Evolutionary conservation across 1,284 basidiomycete genomes (phyloP).

Genomic region (Volvariella volvacea): DNA sequence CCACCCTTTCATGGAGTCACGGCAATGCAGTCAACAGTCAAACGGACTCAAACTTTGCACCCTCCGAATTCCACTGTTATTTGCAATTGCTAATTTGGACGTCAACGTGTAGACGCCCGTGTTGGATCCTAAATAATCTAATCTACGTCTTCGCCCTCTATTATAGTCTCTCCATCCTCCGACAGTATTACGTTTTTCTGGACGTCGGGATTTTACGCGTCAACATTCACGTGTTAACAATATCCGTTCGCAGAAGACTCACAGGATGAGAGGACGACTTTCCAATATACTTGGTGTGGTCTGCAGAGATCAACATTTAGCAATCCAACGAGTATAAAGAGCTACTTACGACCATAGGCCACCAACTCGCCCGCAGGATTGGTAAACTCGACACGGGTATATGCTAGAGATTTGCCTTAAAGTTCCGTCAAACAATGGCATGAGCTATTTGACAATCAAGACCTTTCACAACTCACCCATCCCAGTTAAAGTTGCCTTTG

Average conservation of each 20-base stretch:
- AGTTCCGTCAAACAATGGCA: not conserved
- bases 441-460: not conserved
- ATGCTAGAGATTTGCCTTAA: conserved; percentile 77
- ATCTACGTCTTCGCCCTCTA: conserved; percentile 57
- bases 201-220: not conserved
- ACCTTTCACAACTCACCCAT: conserved; percentile 40
- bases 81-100: too few relatives aligned
- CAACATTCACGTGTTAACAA: conserved; percentile 6
- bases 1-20: too few relatives aligned
- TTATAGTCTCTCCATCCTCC: conserved; percentile 64
- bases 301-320: conserved; percentile 27
- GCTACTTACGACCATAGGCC: conserved; percentile 71
- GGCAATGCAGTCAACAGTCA: too few relatives aligned
- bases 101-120: not conserved
- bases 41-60: too few relatives aligned
- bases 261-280: conserved; percentile 64
- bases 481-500: conserved; percentile 54
- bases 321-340: not conserved
- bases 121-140: conserved; percentile 13
- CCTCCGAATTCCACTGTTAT: too few relatives aligned
- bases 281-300: conserved; percentile 86
- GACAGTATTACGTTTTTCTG: conserved; percentile 80
- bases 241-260: conserved; percentile 15
- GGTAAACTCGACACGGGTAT: conserved; percentile 75
- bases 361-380: conserved; percentile 66